Evolutionary conservation across 192 early-diverging fungal genomes (phyloP), one percentile per base, ranked within the genome.

Genomic region (Cladochytrium replicatum): DNA sequence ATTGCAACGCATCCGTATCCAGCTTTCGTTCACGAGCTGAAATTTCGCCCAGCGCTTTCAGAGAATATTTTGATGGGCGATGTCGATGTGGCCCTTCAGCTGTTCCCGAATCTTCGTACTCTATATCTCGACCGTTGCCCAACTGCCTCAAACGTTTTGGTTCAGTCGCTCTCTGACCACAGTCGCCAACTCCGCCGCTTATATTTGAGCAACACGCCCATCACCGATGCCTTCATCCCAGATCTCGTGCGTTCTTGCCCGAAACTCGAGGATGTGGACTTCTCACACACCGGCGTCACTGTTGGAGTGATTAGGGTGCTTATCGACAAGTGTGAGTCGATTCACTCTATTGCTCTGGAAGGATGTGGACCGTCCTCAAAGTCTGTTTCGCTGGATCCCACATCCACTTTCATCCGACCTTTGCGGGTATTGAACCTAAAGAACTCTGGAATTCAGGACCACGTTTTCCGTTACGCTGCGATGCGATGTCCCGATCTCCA

Each of bases 31-130:
- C n/a, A 11, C 11, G 44, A 13, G 2, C 27, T 45, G 3, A 22
- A 21, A n/a, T n/a, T n/a, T n/a, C n/a, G n/a, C n/a, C n/a, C n/a
- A n/a, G 23, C 15, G 6, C 23, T 58, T 17, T 25, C 45, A 7
- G 64, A 61, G n/a, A 22, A 52, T 2, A 2, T 66, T 6, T 26
- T 56, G 11, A 55, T 69, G 48, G 68, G 68, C 42, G 68, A 69
- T 52, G 5, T 69, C 19, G 68, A 69, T 48, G 52, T 57, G 6
- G 40, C 52, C 3, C 37, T 69, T 8, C 68, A 66, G 41, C 50
- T 69, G 8, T 61, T 56, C 37, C 59, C 44, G 3, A 44, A 54
- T 17, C 44, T 66, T 25, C 5, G 37, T 22, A 6, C 28, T n/a
- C 13, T 61, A 29, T 13, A 17, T 15, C 22, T 67, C 19, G 46